Conservation (phyloP, 805 yeast species). For the Cyberlindnera americana region DNA sequence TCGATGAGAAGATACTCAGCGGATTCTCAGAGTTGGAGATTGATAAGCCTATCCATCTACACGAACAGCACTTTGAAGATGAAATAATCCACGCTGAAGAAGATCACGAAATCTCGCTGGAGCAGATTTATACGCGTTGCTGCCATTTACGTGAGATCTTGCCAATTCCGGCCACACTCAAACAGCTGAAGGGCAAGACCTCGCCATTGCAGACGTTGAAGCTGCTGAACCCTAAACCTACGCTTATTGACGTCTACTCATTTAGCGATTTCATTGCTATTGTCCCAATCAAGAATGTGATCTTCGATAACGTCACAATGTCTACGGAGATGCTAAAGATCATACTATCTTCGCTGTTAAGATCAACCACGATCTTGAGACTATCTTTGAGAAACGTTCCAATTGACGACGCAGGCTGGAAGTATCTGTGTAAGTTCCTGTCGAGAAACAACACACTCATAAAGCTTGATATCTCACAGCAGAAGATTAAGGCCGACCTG, state of each 20-base stretch:
- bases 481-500: conserved; percentile 37
- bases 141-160: conserved; percentile 89
- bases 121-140: conserved; percentile 82
- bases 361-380: conserved; percentile 65
- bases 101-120: conserved; percentile 36
- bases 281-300: conserved; percentile 73
- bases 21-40: conserved; percentile 42
- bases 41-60: conserved; percentile 68
- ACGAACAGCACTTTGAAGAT: conserved; percentile 51
- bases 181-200: conserved; percentile 72
- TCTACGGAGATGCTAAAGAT: conserved; percentile 74
- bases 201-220: conserved; percentile 72
- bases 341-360: conserved; percentile 64
- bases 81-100: conserved; percentile 21
- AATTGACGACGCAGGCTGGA: conserved; percentile 74
- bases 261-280: conserved; percentile 85
- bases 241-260: conserved; percentile 81
- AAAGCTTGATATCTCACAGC: conserved; percentile 69
- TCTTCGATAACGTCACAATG: conserved; percentile 75
- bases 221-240: conserved; percentile 83
- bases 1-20: conserved; percentile 19
- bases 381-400: conserved; percentile 76
- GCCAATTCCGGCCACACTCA: conserved; percentile 86
- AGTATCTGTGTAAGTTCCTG: conserved; percentile 68
- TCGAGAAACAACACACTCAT: conserved; percentile 55